Conservation (phyloP, 2,329 filamentous ascomycete species). For the Bipolaris gigantea region DNA sequence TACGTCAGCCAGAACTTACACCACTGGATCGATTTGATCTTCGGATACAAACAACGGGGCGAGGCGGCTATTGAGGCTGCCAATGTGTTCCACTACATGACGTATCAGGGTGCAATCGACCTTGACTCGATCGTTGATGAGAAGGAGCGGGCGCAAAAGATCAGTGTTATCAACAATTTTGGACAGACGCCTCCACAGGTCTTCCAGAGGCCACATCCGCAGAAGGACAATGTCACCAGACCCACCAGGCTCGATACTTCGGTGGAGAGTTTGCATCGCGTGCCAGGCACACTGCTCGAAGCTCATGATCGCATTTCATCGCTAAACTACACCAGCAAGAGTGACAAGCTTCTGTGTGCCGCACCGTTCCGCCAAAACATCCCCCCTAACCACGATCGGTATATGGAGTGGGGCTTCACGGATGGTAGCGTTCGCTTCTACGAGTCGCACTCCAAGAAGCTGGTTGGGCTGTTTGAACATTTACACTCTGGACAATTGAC, state of each 20-base stretch:
- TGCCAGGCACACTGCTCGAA: slow-evolving; percentile 75
- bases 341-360: slow-evolving; percentile 81
- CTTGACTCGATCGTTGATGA: slow-evolving; percentile 88
- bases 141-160: slow-evolving; percentile 82
- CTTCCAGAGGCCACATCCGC: slow-evolving; percentile 77
- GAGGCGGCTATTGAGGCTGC: slow-evolving; percentile 88
- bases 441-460: slow-evolving; percentile 77
- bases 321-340: slow-evolving; percentile 74
- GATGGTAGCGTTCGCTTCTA: slow-evolving; percentile 94
- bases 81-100: slow-evolving; percentile 95
- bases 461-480: slow-evolving; percentile 89
- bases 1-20: slow-evolving; percentile 89
- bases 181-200: slow-evolving; percentile 96
- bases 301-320: slow-evolving; percentile 79
- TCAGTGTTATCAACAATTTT: slow-evolving; percentile 97
- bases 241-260: slow-evolving; percentile 74
- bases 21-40: slow-evolving; percentile 94
- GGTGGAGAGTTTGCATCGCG: slow-evolving; percentile 72
- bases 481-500: slow-evolving; percentile 90
- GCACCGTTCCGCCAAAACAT: slow-evolving; percentile 85
- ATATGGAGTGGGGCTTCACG: slow-evolving; percentile 93
- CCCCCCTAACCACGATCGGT: slow-evolving; percentile 83
- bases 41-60: slow-evolving; percentile 90
- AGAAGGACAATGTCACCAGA: slow-evolving; percentile 68
- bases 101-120: slow-evolving; percentile 91